Evolutionary conservation across 2,329 filamentous ascomycete genomes (phyloP).

Genomic region (Paecilomyces sp.): DNA sequence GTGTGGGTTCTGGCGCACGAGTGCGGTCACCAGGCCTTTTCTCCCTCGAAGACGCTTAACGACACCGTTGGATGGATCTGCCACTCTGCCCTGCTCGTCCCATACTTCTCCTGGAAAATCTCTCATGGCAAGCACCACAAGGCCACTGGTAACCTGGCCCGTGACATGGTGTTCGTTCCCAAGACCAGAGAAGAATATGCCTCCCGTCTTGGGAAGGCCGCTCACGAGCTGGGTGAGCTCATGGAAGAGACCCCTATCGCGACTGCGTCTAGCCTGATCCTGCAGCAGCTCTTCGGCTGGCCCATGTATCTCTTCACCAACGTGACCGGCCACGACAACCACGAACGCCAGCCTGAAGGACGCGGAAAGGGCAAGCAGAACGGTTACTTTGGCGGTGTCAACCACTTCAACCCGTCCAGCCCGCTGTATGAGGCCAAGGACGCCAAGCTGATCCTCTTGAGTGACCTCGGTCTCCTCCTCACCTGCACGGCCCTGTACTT

Average conservation of each 20-base stretch:
- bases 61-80: slow-evolving; percentile 87
- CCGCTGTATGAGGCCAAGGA: slow-evolving; percentile 90
- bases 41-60: slow-evolving; percentile 81
- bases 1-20: slow-evolving; percentile 96
- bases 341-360: slow-evolving; percentile 84
- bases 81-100: slow-evolving; percentile 82
- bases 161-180: slow-evolving; percentile 98
- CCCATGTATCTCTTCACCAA: slow-evolving; percentile 85
- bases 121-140: slow-evolving; percentile 99
- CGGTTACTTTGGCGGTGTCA: slow-evolving; percentile 71
- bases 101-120: slow-evolving; percentile 99
- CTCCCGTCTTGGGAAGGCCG: slow-evolving; percentile 62
- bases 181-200: slow-evolving; percentile 80
- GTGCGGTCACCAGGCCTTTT: slow-evolving; percentile 96
- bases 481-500: slow-evolving; percentile 55
- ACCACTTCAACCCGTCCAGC: slow-evolving; percentile 86
- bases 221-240: slow-evolving; percentile 79
- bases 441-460: slow-evolving; percentile 76
- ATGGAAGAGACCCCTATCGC: slow-evolving; percentile 89
- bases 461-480: slow-evolving; percentile 72
- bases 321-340: slow-evolving; percentile 92
- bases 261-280: slow-evolving; percentile 65
- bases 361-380: slow-evolving; percentile 90
- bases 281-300: slow-evolving; percentile 90
- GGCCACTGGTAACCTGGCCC: slow-evolving; percentile 92